A percentile compares a stretch with the other conserved stretches of the same genome.
Evolutionary conservation across 2,329 filamentous ascomycete species (phyloP).

Genomic region (Uncinocarpus reesii): DNA sequence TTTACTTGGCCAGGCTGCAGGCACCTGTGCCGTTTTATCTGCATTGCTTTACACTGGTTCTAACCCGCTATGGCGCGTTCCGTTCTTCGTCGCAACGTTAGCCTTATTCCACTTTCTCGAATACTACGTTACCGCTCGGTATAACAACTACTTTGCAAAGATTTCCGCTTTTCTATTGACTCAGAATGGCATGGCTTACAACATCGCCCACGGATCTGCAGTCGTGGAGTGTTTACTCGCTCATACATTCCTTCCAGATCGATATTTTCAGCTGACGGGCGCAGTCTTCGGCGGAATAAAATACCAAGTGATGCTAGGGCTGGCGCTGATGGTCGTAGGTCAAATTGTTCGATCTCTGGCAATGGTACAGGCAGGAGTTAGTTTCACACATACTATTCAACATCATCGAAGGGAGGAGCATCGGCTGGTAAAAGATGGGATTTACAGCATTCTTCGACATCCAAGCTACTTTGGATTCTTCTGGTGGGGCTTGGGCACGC

Average conservation of each 20-base stretch:
- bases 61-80: constrained; percentile 47
- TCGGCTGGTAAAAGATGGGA: constrained; percentile 67
- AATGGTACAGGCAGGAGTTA: constrained; percentile 79
- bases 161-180: constrained; percentile 72
- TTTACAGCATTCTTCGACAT: constrained; percentile 69
- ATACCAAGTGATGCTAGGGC: constrained; percentile 43
- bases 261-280: constrained; percentile 39
- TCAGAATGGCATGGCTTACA: constrained; percentile 75
- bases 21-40: constrained; percentile 26
- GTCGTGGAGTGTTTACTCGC: constrained; percentile 56
- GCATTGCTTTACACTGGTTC: constrained; percentile 22
- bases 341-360: constrained; percentile 69
- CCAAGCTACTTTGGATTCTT: constrained; percentile 97
- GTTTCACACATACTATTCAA: constrained; percentile 85
- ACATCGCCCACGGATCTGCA: constrained; percentile 67
- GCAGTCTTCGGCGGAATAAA: constrained; percentile 29
- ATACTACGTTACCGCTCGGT: constrained; percentile 77
- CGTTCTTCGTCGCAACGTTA: constrained; percentile 49
- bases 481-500: constrained; percentile 94
- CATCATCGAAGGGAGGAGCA: constrained; percentile 58
- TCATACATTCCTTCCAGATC: constrained; percentile 25
- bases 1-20: constrained; percentile 34
- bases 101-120: constrained; percentile 90
- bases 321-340: constrained; percentile 56
- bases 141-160: constrained; percentile 65